Base-by-base conservation (phyloP, 345 rosid species). In the Citrus sp. region DNA sequence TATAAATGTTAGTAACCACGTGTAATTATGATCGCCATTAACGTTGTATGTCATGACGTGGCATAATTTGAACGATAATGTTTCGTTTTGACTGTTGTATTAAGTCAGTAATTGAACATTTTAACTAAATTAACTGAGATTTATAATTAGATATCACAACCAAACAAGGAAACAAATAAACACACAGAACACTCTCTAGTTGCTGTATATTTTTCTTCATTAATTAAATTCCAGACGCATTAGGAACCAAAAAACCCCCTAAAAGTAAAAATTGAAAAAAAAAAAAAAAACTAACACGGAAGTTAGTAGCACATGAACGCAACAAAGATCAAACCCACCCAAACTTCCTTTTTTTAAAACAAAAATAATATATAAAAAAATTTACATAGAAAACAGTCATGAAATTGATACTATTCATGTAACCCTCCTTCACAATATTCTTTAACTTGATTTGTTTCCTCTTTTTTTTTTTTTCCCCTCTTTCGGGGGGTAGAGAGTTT, bases 331-430 rank as follows among this genome's bases (percentile, higher is more conserved):
- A 85, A 78, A 74, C 80, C 74, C 69, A 63, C 80, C 74, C 69
- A 63, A 70, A 42, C 73, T 63, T 27, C 75, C n/a, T 72, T 37
- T 37, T 37, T 37, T 70, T 27, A 80, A 79, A 80, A 75, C 37
- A 35, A 67, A 32, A 67, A 83, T 56, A 79, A 67, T 75, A 72
- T 18, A 32, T 34, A 34, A 72, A 74, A 80, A 79, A 80, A 80
- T 79, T 85, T 88, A 86, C 88, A 88, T 5, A 80, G 40, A 46
- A 63, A 78, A 68, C 83, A 83, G 87, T 86, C 85, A 80, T 65
- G 74, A 54, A 78, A 73, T 3, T 9, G 67, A 71, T 77, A 73
- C 16, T 78, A 67, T 70, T 77, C 77, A 73, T 67, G 58, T 78
- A 51, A 61, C 16, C 32, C 62, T 34, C 54, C 38, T 16, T 66